Base-by-base conservation (phyloP, 192 early-diverging fungal genomes). In the Cetraspora pellucida region DNA sequence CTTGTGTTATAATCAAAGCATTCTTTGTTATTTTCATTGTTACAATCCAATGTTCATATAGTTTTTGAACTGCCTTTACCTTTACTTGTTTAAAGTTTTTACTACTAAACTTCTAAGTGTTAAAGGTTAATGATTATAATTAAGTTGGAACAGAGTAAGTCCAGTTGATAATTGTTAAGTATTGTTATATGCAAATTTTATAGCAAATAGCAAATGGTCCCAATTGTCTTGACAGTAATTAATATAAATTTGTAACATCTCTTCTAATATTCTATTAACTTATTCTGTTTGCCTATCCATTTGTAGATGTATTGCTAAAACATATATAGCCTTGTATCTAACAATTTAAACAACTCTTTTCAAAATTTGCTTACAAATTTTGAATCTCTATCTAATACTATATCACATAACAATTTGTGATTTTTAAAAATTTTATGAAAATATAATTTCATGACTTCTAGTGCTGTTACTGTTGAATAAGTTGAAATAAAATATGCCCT, bases 141-240 rank as follows among this genome's bases (percentile, higher is more conserved):
- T 19, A n/a, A 57, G n/a, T 21, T 57, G 10, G 19, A 57, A 57
- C 5, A 19, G 55, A 5, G 19, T 57, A 17, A 57, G 4, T 57
- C 19, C 19, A 5, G 55, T 57, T 57, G 55, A 57, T 10, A 19
- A 10, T 17, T 82, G 21, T 13, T 57, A 16, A 17, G 85, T 47
- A 61, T 87, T 85, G 68, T 90, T 92, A 81, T 87, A 89, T 0
- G 85, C 82, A 60, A 88, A 86, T 65, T 88, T 86, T 0, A 78
- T 81, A 3, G 79, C 27, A 0, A 80, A 79, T 6, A 90, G 71
- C 14, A 82, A 61, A 0, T 57, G 25, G 2, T 80, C 70, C 88
- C 88, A 91, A 76, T 90, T 31, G 30, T 77, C 63, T 75, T 85
- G 80, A 1, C 64, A 9, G 21, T 78, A 71, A 55, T 72, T 80